A percentile compares a stretch with the other conserved stretches of the same genome.
These are phyloP conservation scores for Fusarium sp. DNA, from an alignment of 2,329 filamentous ascomycete genomes.

Conservation along the genomic window DNA sequence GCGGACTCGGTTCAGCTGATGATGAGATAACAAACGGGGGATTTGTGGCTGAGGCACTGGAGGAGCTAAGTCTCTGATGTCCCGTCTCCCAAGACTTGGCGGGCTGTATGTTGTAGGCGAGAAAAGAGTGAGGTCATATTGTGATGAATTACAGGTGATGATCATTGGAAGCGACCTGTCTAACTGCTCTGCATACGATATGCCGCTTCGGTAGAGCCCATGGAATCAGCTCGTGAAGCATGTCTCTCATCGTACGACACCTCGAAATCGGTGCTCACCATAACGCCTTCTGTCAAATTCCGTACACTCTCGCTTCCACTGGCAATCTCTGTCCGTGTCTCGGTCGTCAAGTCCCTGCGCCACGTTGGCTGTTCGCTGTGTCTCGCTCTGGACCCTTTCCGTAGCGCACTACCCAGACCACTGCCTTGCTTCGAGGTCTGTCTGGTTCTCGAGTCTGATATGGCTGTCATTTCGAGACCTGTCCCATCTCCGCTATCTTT, in stretches of 20 bases:
- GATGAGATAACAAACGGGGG: not conserved
- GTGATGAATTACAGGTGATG: not conserved
- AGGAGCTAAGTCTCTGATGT: too few species aligned
- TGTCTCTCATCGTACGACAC: slow-evolving; percentile 42
- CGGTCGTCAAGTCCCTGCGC: slow-evolving; percentile 26
- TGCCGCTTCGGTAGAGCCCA: slow-evolving; percentile 35
- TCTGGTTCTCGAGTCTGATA: slow-evolving; percentile 22
- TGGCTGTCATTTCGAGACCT: slow-evolving; percentile 35
- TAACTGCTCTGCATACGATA: slow-evolving; percentile 26
- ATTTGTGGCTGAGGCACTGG: not conserved
- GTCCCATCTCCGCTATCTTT: slow-evolving; percentile 38
- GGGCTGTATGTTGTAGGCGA: not conserved
- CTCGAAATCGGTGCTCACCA: slow-evolving; percentile 45
- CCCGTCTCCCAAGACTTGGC: too few species aligned
- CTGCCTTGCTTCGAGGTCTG: slow-evolving; percentile 22
- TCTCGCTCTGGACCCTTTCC: slow-evolving; percentile 10
- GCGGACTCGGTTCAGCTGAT: not conserved
- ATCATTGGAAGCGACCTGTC: not conserved
- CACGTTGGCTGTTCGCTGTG: slow-evolving; percentile 20
- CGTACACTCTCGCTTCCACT: slow-evolving; percentile 43
- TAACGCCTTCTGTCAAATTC: slow-evolving; percentile 43
- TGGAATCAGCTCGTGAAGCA: slow-evolving; percentile 30
- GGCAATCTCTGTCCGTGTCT: slow-evolving; percentile 14
- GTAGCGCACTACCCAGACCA: not conserved
- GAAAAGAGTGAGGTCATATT: not conserved